Conservation (phyloP, 2,329 filamentous ascomycete genomes). For the Cadophora sp. region DNA sequence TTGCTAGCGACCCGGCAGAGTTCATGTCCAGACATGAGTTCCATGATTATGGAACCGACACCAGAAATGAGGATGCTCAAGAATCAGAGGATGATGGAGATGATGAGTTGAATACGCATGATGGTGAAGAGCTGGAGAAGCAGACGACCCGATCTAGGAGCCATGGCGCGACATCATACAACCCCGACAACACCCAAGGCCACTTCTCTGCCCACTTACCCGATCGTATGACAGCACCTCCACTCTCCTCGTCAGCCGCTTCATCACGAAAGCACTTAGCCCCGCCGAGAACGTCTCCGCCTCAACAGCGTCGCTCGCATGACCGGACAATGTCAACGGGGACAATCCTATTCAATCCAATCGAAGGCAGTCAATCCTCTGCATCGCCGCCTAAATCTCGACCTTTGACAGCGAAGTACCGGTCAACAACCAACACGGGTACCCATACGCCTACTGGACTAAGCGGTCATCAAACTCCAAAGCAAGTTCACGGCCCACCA, state of each 20-base stretch:
- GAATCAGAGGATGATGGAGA: conserved; percentile 64
- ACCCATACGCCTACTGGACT: conserved; percentile 34
- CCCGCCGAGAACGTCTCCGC: conserved; percentile 31
- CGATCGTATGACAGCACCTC: conserved; percentile 46
- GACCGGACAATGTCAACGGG: conserved; percentile 78
- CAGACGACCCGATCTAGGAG: conserved; percentile 42
- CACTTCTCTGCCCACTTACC: conserved; percentile 62
- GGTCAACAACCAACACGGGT: conserved; percentile 37
- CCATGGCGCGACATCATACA: conserved; percentile 33
- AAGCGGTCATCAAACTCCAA: conserved; percentile 28
- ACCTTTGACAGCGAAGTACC: conserved; percentile 45
- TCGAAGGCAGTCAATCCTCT: conserved; percentile 51
- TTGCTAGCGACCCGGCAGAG: conserved; percentile 69
- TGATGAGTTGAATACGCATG: conserved; percentile 85
- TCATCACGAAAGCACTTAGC: conserved; percentile 12
- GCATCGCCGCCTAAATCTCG: conserved; percentile 47
- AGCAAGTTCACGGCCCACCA: conserved; percentile 45
- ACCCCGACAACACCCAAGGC: conserved; percentile 52
- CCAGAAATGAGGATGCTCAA: conserved; percentile 21
- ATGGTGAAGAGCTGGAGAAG: conserved; percentile 62
- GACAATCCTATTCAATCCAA: conserved; percentile 84
- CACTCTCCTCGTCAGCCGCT: conserved; percentile 27
- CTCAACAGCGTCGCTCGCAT: conserved; percentile 52
- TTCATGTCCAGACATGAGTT: conserved; percentile 54
- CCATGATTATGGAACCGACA: conserved; percentile 26